Percentiles rank a stretch among this genome's conserved stretches.
Conservation (phyloP, 2,329 filamentous ascomycete genomes). For the Aureobasidium sp. region DNA sequence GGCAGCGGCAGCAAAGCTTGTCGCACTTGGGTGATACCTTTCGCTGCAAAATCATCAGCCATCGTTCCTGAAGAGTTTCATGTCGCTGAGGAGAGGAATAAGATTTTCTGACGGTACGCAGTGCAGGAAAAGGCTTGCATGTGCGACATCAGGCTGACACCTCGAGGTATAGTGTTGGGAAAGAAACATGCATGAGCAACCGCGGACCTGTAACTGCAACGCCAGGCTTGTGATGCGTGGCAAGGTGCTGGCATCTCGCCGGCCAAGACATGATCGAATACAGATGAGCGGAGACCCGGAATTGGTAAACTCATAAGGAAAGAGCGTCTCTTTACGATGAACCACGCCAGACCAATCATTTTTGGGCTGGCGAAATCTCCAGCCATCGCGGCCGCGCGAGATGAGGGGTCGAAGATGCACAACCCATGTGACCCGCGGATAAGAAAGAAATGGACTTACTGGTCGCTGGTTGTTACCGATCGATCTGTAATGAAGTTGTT, state of each 20-base stretch:
- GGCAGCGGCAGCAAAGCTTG: slow-evolving; percentile 41
- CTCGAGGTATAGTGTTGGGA: slow-evolving; percentile 8
- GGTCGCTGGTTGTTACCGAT: slow-evolving; percentile 34
- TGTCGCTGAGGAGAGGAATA: not conserved
- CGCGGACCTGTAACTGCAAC: slow-evolving; percentile 1
- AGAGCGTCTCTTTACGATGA: slow-evolving; percentile 21
- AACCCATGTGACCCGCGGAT: slow-evolving; percentile 3
- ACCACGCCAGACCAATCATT: slow-evolving; percentile 6
- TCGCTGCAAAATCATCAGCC: slow-evolving; percentile 16
- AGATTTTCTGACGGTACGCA: slow-evolving; percentile 10
- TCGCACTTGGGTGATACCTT: slow-evolving; percentile 39
- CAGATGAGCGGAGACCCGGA: not conserved
- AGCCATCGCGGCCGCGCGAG: slow-evolving; percentile 1
- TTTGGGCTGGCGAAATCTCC: not conserved
- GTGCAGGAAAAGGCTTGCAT: slow-evolving; percentile 13
- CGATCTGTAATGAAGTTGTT: slow-evolving; percentile 7
- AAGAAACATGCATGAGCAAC: slow-evolving; percentile 7
- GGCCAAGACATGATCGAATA: slow-evolving; percentile 3
- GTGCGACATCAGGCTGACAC: slow-evolving; percentile 16
- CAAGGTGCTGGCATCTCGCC: slow-evolving; percentile 9
- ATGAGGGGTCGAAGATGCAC: slow-evolving; percentile 6
- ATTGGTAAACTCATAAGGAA: not conserved
- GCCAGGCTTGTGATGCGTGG: slow-evolving; percentile 3
- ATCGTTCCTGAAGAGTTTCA: slow-evolving; percentile 15
- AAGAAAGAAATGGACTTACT: slow-evolving; percentile 13